Conservation (phyloP, 139 green algal species). For the Closterium sp. region DNA sequence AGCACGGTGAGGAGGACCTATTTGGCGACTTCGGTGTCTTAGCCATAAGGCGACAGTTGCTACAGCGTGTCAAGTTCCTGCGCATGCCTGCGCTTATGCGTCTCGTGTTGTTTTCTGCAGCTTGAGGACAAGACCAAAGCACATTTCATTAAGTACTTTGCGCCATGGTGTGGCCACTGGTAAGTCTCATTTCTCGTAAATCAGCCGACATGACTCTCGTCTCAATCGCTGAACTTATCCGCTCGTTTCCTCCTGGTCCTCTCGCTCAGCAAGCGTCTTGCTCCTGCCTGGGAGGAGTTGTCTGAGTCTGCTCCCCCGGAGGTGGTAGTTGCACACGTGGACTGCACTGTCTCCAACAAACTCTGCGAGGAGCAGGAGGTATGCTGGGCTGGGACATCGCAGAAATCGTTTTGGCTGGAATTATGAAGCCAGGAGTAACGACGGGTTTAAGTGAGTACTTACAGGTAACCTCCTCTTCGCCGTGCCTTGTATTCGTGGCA, state of each 20-base stretch:
- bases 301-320: background rate
- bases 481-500: background rate
- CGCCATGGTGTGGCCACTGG: conserved; percentile 2
- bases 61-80: background rate
- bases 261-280: background rate
- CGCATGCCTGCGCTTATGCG: background rate
- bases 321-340: background rate
- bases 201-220: background rate
- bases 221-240: background rate
- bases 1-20: background rate
- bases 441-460: too few relatives aligned
- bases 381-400: too few relatives aligned
- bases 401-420: too few relatives aligned
- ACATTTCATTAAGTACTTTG: background rate
- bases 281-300: background rate
- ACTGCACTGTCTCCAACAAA: background rate
- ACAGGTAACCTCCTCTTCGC: background rate
- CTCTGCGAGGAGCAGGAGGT: background rate
- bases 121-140: background rate
- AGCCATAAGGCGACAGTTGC: background rate
- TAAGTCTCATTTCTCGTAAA: background rate
- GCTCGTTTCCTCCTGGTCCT: background rate
- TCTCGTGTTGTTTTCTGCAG: background rate
- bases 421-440: too few relatives aligned
- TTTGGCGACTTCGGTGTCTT: background rate